These are phyloP conservation scores for Hypomontagnella monticulosa DNA, from an alignment of 495 filamentous ascomycete genomes.

Conservation along the genomic window DNA sequence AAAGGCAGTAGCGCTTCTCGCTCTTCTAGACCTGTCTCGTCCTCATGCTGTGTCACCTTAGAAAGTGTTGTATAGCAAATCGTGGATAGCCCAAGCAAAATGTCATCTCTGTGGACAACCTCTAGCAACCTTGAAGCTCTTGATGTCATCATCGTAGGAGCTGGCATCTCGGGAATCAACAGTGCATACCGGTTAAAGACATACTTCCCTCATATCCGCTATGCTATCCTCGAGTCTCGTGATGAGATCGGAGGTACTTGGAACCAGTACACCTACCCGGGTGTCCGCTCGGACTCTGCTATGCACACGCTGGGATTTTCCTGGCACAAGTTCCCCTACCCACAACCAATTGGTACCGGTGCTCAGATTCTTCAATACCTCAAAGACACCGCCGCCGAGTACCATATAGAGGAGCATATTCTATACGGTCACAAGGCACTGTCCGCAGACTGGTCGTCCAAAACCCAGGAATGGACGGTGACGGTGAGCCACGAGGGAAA, in stretches of 20 bases:
- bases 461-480: slow-evolving; percentile 63
- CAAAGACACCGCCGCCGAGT: slow-evolving; percentile 58
- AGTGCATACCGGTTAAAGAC: slow-evolving; percentile 69
- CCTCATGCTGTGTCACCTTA: no score
- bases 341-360: slow-evolving; percentile 66
- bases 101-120: neutral
- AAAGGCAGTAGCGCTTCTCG: no score
- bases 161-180: slow-evolving; percentile 75
- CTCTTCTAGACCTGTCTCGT: no score
- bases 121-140: neutral
- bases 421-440: slow-evolving; percentile 61
- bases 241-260: slow-evolving; percentile 68
- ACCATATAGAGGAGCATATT: slow-evolving; percentile 67
- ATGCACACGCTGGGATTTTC: slow-evolving; percentile 69
- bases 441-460: slow-evolving; percentile 62
- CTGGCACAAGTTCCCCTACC: slow-evolving; percentile 66
- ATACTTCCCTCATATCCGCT: slow-evolving; percentile 59
- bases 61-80: no score
- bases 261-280: slow-evolving; percentile 72
- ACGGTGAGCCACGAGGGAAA: slow-evolving; percentile 38
- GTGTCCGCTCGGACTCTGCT: slow-evolving; percentile 68
- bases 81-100: no score
- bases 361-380: slow-evolving; percentile 66
- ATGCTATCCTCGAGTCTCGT: slow-evolving; percentile 66
- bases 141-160: slow-evolving; percentile 71